Conservation (phyloP, 1,139 yeast species). For the Chernovozyma sophiae-reginae region DNA sequence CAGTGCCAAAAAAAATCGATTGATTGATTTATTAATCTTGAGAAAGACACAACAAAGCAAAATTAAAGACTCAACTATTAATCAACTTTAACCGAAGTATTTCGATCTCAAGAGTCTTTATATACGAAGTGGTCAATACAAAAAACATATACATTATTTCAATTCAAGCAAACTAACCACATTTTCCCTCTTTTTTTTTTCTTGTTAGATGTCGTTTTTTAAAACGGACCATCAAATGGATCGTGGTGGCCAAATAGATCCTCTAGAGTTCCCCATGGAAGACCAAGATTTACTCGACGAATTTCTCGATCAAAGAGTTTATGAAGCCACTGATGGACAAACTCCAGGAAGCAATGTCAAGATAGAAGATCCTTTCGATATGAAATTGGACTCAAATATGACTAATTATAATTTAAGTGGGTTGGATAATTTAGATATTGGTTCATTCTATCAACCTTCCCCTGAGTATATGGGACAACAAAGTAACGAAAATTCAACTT, state of each 20-base stretch:
- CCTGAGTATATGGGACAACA: conserved; percentile 4
- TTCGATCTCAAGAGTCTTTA: too few relatives aligned
- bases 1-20: too few relatives aligned
- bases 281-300: conserved; percentile 50
- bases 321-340: conserved; percentile 27
- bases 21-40: too few relatives aligned
- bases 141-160: too few relatives aligned
- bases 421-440: conserved; percentile 6
- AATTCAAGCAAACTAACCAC: too few relatives aligned
- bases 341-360: not conserved
- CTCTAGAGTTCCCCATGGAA: conserved; percentile 11
- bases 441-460: conserved; percentile 5
- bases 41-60: too few relatives aligned
- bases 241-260: not conserved
- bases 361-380: conserved; percentile 1
- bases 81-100: too few relatives aligned
- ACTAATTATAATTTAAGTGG: not conserved
- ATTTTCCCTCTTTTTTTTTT: not conserved
- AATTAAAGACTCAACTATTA: too few relatives aligned
- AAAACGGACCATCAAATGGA: not conserved
- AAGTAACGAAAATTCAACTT: conserved; percentile 4
- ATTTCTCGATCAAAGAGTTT: conserved; percentile 54
- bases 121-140: too few relatives aligned
- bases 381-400: not conserved
- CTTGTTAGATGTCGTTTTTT: not conserved